Conservation (phyloP, 169 alveolate species). For the Eimeria falciformis region DNA sequence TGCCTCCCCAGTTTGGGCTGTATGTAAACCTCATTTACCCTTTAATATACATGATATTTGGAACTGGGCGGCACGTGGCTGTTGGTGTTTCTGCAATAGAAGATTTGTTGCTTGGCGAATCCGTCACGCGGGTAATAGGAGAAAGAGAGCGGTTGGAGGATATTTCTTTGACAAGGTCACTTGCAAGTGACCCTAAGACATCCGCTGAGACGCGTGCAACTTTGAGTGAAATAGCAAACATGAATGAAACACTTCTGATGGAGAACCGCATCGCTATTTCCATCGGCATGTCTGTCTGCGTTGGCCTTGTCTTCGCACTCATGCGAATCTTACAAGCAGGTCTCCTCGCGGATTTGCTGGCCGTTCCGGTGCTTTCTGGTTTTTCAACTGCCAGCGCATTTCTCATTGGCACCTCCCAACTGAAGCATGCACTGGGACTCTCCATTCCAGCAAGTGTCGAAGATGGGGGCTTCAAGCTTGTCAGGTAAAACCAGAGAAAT, state of each 20-base stretch:
- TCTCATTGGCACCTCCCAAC: constrained; percentile 79
- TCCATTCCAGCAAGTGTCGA: constrained; percentile 63
- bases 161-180: not conserved
- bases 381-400: constrained; percentile 80
- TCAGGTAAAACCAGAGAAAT: not conserved
- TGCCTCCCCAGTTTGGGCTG: constrained; percentile 79
- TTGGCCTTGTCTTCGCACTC: constrained; percentile 62
- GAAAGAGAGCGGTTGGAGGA: constrained; percentile 65
- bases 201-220: constrained; percentile 42
- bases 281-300: constrained; percentile 67
- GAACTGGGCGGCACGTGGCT: constrained; percentile 72
- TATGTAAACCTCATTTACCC: constrained; percentile 74
- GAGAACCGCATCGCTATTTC: constrained; percentile 51
- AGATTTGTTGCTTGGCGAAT: constrained; percentile 74
- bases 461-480: constrained; percentile 74
- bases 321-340: constrained; percentile 72
- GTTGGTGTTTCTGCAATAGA: constrained; percentile 80
- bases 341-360: constrained; percentile 76
- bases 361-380: constrained; percentile 79
- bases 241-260: constrained; percentile 27
- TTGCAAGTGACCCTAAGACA: constrained; percentile 40
- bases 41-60: constrained; percentile 73
- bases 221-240: constrained; percentile 11
- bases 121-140: constrained; percentile 73
- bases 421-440: constrained; percentile 68